Evolutionary conservation across 2,329 filamentous ascomycete genomes (phyloP), one percentile per base, ranked within the genome.

Genomic region (Diaporthe vexans): DNA sequence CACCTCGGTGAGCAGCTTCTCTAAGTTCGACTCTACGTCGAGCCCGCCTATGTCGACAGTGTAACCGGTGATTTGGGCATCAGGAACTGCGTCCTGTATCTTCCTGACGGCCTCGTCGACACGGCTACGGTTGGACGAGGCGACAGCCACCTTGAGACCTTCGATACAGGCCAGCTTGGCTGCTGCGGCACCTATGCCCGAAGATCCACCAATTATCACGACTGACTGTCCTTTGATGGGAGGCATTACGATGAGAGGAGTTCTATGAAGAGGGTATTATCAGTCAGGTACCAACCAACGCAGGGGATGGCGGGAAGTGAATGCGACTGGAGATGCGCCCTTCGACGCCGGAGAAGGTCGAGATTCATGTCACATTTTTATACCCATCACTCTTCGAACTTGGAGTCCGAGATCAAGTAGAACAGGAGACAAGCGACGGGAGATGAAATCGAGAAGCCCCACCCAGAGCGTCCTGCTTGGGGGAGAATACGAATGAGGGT

Each of bases 1-100:
- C 13, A 68, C 59, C 11, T 72, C 21, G 40, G 24, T 46, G 43
- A 90, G 84, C 9, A 90, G 82, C 6, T 76, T 74, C 58, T 83
- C 80, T 61, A 90, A 79, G 73, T 86, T 86, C 0, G 75, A 46
- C 75, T 90, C 88, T 13, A 89, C 79, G 3, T 81, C 80, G 24
- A 81, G 73, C 74, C 83, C 81, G 48, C 80, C 82, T 6, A 90
- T 82, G 68, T 90, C 84, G 76, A 85, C 86, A 5, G 82, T 81
- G 61, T 86, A 80, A 58, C 87, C 85, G 11, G 78, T 76, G 54
- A 89, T 79, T 33, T 80, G 79, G 24, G 78, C 70, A 29, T 81
- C 78, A 40, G 82, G 71, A 6, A 52, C 52, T 24, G 29, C 35
- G 15, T 35, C 37, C 26, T 73, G 52, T 46, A 75, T 72, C 24